These are phyloP conservation scores for Phytopythium ostracodes DNA, from an alignment of 352 stramenopile species.

Conservation along the genomic window DNA sequence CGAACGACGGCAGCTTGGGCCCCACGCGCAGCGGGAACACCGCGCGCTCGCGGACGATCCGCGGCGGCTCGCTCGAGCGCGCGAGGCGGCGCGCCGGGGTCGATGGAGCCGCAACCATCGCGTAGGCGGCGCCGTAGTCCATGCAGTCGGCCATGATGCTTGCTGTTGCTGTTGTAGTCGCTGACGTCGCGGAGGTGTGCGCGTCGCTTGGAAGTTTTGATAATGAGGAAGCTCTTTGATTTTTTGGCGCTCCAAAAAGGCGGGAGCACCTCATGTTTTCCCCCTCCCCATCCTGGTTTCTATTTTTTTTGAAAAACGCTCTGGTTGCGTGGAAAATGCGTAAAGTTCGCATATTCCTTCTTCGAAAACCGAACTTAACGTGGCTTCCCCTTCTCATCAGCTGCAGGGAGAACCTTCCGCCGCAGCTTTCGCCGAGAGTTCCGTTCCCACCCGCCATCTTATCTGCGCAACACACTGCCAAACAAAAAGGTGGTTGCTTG, in stretches of 20 bases:
- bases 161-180: neutral
- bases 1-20: constrained; percentile 16
- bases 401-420: neutral
- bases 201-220: neutral
- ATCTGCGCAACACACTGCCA: neutral
- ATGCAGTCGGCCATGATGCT: neutral
- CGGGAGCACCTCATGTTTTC: neutral
- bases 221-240: neutral
- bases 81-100: neutral
- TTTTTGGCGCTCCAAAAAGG: neutral
- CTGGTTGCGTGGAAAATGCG: neutral
- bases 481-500: neutral
- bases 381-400: no score
- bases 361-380: neutral
- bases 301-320: constrained; percentile 1
- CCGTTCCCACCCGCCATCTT: no score
- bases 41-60: constrained; percentile 15
- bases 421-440: no score
- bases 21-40: constrained; percentile 18
- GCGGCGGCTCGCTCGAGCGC: constrained; percentile 11
- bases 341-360: neutral
- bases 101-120: neutral
- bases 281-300: neutral
- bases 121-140: neutral
- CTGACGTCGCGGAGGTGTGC: neutral